Percentiles rank a stretch among this genome's conserved stretches.
Evolutionary conservation across 208 protist species (phyloP).

Genomic region (Naegleria lovaniensis): DNA sequence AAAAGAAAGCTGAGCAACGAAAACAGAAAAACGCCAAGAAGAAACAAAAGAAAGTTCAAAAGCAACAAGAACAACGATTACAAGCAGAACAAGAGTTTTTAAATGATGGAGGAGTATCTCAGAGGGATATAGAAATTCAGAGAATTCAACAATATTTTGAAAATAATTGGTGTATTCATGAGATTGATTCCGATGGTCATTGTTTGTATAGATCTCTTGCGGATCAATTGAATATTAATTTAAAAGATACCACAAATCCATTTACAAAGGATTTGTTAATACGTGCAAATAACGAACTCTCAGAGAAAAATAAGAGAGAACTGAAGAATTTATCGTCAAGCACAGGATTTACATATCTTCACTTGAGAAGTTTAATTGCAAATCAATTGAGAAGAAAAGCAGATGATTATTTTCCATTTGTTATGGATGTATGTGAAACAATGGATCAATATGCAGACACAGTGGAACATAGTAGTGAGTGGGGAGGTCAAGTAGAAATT

Average conservation of each 20-base stretch:
- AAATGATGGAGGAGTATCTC: not conserved
- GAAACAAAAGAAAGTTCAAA: not conserved
- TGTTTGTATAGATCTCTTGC: constrained; percentile 21
- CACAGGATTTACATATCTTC: not conserved
- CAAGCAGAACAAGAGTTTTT: not conserved
- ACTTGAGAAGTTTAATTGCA: not conserved
- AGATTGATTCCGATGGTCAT: constrained; percentile 26
- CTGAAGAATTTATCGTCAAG: not conserved
- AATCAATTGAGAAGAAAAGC: not conserved
- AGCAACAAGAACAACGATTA: not conserved
- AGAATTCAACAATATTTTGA: not conserved
- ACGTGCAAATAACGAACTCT: not conserved
- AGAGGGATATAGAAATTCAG: not conserved
- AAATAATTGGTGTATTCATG: not conserved
- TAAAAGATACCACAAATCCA: not conserved
- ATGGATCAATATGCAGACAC: constrained; percentile 6
- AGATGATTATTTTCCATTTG: constrained; percentile 8
- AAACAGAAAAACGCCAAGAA: not conserved
- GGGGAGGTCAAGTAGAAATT: constrained; percentile 23
- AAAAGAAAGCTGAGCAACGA: not conserved
- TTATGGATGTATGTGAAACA: not conserved
- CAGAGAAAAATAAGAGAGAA: not conserved
- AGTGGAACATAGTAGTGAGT: not conserved
- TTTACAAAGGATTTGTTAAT: not conserved
- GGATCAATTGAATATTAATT: not conserved